These are phyloP conservation scores for Aphanomyces stellatus DNA, from an alignment of 352 stramenopile species.

Conservation along the genomic window DNA sequence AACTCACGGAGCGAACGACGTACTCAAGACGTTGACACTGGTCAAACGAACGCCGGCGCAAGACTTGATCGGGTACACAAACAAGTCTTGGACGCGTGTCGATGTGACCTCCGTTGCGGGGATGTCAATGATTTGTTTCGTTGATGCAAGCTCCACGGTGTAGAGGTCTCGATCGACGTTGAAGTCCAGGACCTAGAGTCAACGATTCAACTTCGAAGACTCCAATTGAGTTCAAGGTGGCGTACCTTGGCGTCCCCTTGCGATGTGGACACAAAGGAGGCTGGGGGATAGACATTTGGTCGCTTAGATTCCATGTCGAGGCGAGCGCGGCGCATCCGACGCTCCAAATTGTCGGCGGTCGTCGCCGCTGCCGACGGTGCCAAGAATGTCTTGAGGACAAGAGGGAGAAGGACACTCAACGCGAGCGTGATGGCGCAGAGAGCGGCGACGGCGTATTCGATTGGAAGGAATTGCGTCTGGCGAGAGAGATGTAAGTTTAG, in stretches of 20 bases:
- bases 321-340: neutral
- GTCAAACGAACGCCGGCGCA: slow-evolving; percentile 51
- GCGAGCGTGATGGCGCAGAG: neutral
- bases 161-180: slow-evolving; percentile 25
- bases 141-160: slow-evolving; percentile 24
- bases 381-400: neutral
- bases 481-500: neutral
- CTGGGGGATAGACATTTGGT: slow-evolving; percentile 4
- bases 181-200: slow-evolving; percentile 23
- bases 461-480: neutral
- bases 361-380: neutral
- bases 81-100: slow-evolving; percentile 36
- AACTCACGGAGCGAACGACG: neutral
- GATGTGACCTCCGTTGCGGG: slow-evolving; percentile 24
- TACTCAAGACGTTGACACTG: slow-evolving; percentile 33
- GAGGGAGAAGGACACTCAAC: neutral
- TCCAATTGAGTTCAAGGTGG: neutral
- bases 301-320: slow-evolving; percentile 1
- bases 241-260: neutral
- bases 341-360: neutral
- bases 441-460: neutral
- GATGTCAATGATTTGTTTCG: slow-evolving; percentile 20
- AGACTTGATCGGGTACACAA: slow-evolving; percentile 82
- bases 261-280: slow-evolving; percentile 1
- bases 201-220: neutral